Percentiles rank a stretch among this genome's conserved stretches.
Conservation (phyloP, 345 rosid species). For the Zanthoxylum bungeanum region DNA sequence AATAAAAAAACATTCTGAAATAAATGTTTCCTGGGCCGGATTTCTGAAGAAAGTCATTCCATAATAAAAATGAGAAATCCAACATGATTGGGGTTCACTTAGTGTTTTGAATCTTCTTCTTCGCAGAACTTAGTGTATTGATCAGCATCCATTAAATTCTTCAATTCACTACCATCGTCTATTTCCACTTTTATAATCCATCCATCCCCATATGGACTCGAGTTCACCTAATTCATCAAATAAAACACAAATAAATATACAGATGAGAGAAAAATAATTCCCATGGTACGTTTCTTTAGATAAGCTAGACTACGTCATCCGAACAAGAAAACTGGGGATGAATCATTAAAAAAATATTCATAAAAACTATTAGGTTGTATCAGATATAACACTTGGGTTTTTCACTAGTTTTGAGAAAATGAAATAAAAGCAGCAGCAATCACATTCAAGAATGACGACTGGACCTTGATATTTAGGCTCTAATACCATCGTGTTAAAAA, state of each 20-base stretch:
- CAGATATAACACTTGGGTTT: neutral
- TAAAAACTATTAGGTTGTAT: neutral
- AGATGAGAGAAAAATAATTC: neutral
- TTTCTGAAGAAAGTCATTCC: neutral
- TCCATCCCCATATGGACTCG: slow-evolving; percentile 77
- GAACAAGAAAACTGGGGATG: neutral
- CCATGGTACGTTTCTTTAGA: no score
- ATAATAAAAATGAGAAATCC: neutral
- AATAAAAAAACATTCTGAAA: slow-evolving; percentile 4
- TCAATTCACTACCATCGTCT: slow-evolving; percentile 48
- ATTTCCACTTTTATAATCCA: slow-evolving; percentile 88
- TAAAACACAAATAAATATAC: neutral
- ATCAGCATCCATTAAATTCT: slow-evolving; percentile 73
- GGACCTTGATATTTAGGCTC: neutral
- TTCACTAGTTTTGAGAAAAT: neutral
- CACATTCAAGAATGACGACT: neutral
- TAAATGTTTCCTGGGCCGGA: slow-evolving; percentile 1
- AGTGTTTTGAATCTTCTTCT: slow-evolving; percentile 89
- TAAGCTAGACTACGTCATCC: neutral
- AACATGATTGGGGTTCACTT: slow-evolving; percentile 20
- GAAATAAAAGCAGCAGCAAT: neutral
- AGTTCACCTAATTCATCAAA: slow-evolving; percentile 52
- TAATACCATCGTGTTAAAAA: neutral
- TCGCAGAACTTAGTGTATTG: slow-evolving; percentile 86
- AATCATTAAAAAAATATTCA: no score